Base-by-base conservation (phyloP, 768 basidiomycete species). In the Tricholoma furcatifolium region DNA sequence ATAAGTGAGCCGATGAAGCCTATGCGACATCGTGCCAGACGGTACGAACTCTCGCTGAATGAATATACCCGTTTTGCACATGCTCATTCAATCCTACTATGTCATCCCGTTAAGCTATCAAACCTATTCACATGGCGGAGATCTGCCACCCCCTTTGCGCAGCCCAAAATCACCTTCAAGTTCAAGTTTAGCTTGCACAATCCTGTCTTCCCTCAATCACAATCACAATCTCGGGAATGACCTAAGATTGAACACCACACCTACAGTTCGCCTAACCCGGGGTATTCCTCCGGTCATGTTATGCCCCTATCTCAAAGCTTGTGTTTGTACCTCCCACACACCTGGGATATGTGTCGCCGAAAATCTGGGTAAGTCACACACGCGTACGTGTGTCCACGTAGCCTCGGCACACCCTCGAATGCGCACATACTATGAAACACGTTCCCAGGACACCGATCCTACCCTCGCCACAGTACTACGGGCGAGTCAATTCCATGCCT, bases 261-360 rank as follows among this genome's bases (percentile, higher is more conserved):
- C 42, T 43, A 27, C 34, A 43, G n/a, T n/a, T n/a, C 47, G 47
- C 45, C 46, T 30, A 46, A 50, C 36, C 30, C 52, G 39, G 47
- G 57, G 57, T 47, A 47, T 34, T 40, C 36, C 31, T 27, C 51
- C 50, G 47, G 38, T 44, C 35, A 20, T 56, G 48, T 42, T 36
- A 35, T 47, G 48, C 63, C 60, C 58, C 61, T 65, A 58, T 60
- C 50, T 20, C 44, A 51, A 38, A 38, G 42, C 50, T 12, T 40
- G 20, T 35, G 32, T 40, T 20, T 35, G 32, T n/a, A 31, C 6
- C 2, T 24, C 35, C 3, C 23, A 32, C 35, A 17, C 38, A 46
- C 32, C 42, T 18, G 8, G 12, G 43, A 15, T 30, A 39, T 31
- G 10, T 40, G 27, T n/a, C 38, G 34, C 52, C 55, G 36, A 34